Base-by-base conservation (phyloP, 2,329 filamentous ascomycete genomes). In the Diplodia intermedia region DNA sequence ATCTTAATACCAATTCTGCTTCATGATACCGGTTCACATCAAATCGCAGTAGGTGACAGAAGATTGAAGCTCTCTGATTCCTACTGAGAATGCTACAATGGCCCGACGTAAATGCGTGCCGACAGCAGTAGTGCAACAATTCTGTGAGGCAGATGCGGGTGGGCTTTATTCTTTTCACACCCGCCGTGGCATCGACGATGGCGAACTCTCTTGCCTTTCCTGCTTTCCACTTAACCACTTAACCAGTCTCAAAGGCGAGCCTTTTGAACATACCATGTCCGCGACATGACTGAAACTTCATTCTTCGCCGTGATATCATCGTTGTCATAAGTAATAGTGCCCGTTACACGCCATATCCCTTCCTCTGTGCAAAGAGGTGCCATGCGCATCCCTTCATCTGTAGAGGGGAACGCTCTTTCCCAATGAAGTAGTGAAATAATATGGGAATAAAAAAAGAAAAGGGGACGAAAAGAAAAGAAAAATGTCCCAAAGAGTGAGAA, bases 251-350 rank as follows among this genome's bases (percentile, higher is more conserved):
- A 23, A 3, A 20, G 8, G 5, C 9, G 15, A 36, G 36, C 18
- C 15, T 14, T 20, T 33, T 38, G 33, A 55, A 57, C 15, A 14
- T 18, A 40, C 23, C 38, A 57, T 57, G 8, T 29, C 33, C 18
- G 14, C 20, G 36, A 60, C 56, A 31, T 33, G 57, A 20, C 57
- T 49, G 40, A 50, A 49, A 50, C 57, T 47, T 47, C 23, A 36
- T 49, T 62, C 26, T n/a, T 15, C 23, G 26, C 26, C 14, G 57
- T 62, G 57, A 50, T 62, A 62, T 62, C 57, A 61, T 49, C 47
- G 12, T 26, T 57, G 23, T 57, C 23, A n/a, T 14, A 43, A 57
- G 8, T 47, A 26, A 60, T 2, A 47, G 14, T 23, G n/a, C 33
- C n/a, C n/a, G 20, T 38, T 6, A 38, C 29, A 20, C 20, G 11